phyloP scores from a whole-genome alignment of 1,139 yeast genomes.

The Sporopachydermia cereana region DNA sequence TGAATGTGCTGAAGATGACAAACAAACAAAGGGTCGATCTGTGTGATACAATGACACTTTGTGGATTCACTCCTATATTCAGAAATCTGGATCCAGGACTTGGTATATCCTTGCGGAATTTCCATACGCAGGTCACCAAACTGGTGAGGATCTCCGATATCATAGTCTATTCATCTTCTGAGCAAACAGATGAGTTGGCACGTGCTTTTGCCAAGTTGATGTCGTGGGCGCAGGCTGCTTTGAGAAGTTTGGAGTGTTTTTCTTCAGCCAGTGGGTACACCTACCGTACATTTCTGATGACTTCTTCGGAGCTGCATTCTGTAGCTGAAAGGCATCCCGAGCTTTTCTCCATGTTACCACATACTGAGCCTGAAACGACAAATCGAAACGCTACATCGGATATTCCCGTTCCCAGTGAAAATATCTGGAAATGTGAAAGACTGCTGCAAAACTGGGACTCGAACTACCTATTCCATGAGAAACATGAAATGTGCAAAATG shows the following conservation, averaged over 20 bases:
- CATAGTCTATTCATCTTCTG: slow-evolving; percentile 45
- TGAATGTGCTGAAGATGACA: slow-evolving; percentile 15
- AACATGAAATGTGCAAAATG: slow-evolving; percentile 72
- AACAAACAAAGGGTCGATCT: slow-evolving; percentile 19
- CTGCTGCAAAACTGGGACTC: slow-evolving; percentile 52
- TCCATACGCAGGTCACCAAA: slow-evolving; percentile 66
- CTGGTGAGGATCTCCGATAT: slow-evolving; percentile 59
- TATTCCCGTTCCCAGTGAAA: neutral
- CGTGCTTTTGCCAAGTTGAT: slow-evolving; percentile 19
- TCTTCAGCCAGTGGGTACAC: neutral
- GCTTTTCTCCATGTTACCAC: neutral
- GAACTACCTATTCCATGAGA: slow-evolving; percentile 62
- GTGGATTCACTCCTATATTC: slow-evolving; percentile 41
- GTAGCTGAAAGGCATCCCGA: neutral
- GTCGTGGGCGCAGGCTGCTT: slow-evolving; percentile 11
- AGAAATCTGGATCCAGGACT: slow-evolving; percentile 48
- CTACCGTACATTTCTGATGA: neutral
- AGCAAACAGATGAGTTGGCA: slow-evolving; percentile 14
- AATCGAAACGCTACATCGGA: neutral
- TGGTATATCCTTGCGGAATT: slow-evolving; percentile 65
- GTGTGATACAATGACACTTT: slow-evolving; percentile 25
- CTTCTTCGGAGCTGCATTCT: neutral
- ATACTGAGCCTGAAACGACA: neutral
- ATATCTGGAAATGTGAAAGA: slow-evolving; percentile 12
- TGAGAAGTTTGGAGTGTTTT: neutral